Evolutionary conservation across 116 monocot genomes (phyloP), one percentile per base, ranked within the genome.

Genomic region (Trichopus zeylanicus): DNA sequence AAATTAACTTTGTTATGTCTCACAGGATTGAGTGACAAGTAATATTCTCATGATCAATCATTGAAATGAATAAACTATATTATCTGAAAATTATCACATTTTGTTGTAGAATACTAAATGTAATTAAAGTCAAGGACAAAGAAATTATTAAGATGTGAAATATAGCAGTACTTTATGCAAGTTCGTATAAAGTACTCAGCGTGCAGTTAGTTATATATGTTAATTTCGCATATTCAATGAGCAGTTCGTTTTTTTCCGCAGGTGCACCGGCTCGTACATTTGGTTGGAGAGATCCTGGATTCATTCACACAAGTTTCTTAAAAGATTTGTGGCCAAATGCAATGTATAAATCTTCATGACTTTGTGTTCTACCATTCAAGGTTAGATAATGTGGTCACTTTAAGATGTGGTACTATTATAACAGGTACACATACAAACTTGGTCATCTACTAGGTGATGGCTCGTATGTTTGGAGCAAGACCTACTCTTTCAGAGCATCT

Each of bases 361-460:
- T 26, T 46, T 21, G 39, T 22, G 26, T 18, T 22, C 48, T 2
- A 24, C 22, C 26, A 15, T 26, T 51, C 22, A 42, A 42, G 42
- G 13, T n/a, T 42, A 42, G 42, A 16, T 42, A 16, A 3, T 9
- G 42, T 42, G n/a, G n/a, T n/a, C n/a, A n/a, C n/a, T n/a, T 42
- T n/a, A 42, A 42, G 42, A 42, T n/a, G 6, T 42, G 24, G 20
- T 31, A 12, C 54, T 30, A n/a, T n/a, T n/a, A 11, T 63, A 51
- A 31, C 76, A 92, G 92, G 62, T 92, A 94, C 31, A 75, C 61
- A 1, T 97, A 97, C 77, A 90, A 62, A 63, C 60, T 97, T 46
- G 97, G 97, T 7, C 97, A 97, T 75, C 66, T 49, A 51, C 52
- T 91, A 52, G 34, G 56, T 2, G 77, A 91, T 62, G 84, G 82